Evolutionary conservation across 352 stramenopile species (phyloP).

Genomic region (Pythium phragmitis): DNA sequence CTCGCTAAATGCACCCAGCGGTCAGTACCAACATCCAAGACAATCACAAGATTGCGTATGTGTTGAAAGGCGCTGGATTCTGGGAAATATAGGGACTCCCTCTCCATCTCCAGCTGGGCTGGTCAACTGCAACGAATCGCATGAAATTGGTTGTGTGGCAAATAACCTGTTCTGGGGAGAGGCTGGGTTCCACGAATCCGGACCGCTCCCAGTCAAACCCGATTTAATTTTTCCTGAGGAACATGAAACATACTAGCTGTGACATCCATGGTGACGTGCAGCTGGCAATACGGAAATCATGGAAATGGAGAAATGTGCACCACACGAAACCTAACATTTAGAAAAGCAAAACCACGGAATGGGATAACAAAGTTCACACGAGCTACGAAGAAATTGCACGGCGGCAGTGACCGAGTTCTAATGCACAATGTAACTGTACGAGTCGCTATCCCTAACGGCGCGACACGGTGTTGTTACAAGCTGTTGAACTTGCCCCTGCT

Average conservation of each 20-base stretch:
- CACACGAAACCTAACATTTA: constrained; percentile 2
- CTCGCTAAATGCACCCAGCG: too few relatives aligned
- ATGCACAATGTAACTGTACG: too few relatives aligned
- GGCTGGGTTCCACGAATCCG: constrained; percentile 21
- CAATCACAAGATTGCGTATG: neutral
- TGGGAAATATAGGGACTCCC: neutral
- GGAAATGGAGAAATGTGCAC: neutral
- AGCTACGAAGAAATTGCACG: too few relatives aligned
- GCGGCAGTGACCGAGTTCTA: too few relatives aligned
- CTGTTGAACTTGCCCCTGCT: neutral
- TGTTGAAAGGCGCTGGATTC: neutral
- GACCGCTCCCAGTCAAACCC: neutral
- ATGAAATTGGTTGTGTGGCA: neutral
- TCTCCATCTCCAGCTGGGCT: neutral
- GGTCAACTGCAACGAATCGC: neutral
- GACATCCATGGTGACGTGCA: constrained; percentile 4
- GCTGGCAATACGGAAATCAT: constrained; percentile 8
- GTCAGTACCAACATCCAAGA: too few relatives aligned
- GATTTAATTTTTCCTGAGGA: neutral
- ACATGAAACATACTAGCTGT: neutral
- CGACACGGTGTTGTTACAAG: neutral
- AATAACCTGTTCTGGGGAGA: neutral
- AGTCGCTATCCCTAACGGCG: too few relatives aligned
- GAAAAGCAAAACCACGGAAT: neutral
- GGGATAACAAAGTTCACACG: neutral